These are phyloP conservation scores for Starmera pachycereana DNA, from an alignment of 805 yeast genomes.

Conservation along the genomic window DNA sequence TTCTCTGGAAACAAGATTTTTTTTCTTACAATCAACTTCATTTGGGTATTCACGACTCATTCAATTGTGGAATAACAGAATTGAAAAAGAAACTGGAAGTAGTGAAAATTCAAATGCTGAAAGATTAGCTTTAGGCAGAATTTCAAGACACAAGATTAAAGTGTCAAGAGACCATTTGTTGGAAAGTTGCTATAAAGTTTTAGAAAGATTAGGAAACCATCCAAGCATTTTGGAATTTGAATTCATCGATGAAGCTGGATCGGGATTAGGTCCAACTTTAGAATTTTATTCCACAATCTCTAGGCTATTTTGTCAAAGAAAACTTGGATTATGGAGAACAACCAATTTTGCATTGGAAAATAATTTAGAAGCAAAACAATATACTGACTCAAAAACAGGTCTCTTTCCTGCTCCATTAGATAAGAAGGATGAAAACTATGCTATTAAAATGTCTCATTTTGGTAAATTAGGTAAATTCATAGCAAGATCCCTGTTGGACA, in stretches of 20 bases:
- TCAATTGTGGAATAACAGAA: conserved; percentile 59
- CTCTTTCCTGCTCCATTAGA: conserved; percentile 65
- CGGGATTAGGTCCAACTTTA: conserved; percentile 92
- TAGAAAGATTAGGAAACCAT: conserved; percentile 66
- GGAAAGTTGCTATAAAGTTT: conserved; percentile 68
- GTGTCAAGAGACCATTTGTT: conserved; percentile 61
- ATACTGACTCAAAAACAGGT: conserved; percentile 36
- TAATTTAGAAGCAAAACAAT: conserved; percentile 22
- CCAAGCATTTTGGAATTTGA: conserved; percentile 82
- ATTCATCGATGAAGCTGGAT: conserved; percentile 85
- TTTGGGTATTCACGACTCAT: conserved; percentile 83
- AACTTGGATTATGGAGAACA: conserved; percentile 61
- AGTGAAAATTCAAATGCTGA: conserved; percentile 17
- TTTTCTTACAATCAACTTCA: conserved; percentile 77
- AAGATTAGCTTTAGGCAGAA: conserved; percentile 54
- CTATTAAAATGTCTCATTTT: conserved; percentile 42
- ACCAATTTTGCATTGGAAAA: conserved; percentile 22
- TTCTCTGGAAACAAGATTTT: conserved; percentile 71
- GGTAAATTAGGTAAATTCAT: conserved; percentile 68
- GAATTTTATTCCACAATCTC: conserved; percentile 86
- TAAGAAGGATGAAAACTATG: conserved; percentile 23
- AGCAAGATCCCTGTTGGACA: conserved; percentile 80
- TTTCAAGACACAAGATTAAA: conserved; percentile 70
- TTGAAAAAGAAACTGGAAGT: conserved; percentile 25
- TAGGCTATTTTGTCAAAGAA: conserved; percentile 51